Evolutionary conservation across 495 filamentous ascomycete species (phyloP).

Genomic region (Cercophora newfieldiana): DNA sequence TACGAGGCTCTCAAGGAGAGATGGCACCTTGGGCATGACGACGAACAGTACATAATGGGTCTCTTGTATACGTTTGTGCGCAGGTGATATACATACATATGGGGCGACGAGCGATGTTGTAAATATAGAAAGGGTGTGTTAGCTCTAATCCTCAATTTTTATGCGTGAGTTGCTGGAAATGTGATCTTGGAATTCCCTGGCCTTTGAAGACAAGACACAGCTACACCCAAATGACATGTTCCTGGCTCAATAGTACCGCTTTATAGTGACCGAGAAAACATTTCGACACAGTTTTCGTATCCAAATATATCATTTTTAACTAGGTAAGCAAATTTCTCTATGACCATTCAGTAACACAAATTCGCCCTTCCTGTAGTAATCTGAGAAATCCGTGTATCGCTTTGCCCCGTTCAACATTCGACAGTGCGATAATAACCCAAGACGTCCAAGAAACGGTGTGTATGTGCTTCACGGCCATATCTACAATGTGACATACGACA

Average conservation of each 20-base stretch:
- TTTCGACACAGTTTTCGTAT: no score
- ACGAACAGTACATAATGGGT: constrained; percentile 42
- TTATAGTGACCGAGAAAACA: no score
- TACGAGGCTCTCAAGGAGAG: constrained; percentile 42
- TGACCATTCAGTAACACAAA: background rate
- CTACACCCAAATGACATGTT: no score
- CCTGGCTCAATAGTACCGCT: no score
- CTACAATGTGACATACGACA: background rate
- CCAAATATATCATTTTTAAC: no score
- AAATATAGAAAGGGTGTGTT: background rate
- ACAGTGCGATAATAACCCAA: background rate
- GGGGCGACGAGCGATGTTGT: background rate
- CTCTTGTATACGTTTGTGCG: constrained; percentile 27
- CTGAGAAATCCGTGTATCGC: background rate
- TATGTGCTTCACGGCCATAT: background rate
- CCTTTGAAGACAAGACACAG: no score
- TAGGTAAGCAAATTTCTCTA: background rate
- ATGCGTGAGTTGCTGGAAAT: background rate
- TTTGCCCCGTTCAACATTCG: background rate
- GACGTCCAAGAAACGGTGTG: background rate
- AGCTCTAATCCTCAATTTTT: background rate
- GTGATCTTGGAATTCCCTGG: no score
- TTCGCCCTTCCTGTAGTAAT: background rate
- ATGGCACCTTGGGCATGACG: constrained; percentile 35
- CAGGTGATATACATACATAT: background rate